These are phyloP conservation scores for Ganoderma resinaceum DNA, from an alignment of 1,284 basidiomycete genomes.

Conservation along the genomic window DNA sequence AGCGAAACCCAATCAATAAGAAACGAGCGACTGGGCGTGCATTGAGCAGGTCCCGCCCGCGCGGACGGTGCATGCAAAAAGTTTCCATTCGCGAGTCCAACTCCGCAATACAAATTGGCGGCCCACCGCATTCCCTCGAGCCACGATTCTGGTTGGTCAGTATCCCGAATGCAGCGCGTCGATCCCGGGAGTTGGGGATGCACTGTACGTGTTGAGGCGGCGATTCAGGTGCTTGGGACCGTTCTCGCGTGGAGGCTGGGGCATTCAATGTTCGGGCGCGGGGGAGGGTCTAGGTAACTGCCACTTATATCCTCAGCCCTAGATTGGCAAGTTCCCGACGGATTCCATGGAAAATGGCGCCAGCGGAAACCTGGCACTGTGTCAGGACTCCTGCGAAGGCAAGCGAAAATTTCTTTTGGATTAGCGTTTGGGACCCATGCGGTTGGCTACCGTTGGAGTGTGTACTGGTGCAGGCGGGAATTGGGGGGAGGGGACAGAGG, in stretches of 20 bases:
- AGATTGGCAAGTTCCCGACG: slow-evolving; percentile 1
- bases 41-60: slow-evolving; percentile 2
- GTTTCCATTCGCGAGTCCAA: background rate
- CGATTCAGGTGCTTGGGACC: slow-evolving; percentile 3
- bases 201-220: background rate
- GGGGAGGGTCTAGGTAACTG: background rate
- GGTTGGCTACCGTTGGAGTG: background rate
- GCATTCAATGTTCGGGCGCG: background rate
- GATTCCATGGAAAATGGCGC: slow-evolving; percentile 5
- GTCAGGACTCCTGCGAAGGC: background rate
- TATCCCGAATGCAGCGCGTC: background rate
- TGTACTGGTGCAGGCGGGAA: background rate
- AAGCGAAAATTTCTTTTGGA: slow-evolving; percentile 8
- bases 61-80: background rate
- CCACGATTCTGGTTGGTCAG: background rate
- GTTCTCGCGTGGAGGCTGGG: background rate
- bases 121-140: background rate
- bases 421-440: slow-evolving; percentile 13
- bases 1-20: background rate
- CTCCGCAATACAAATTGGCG: slow-evolving; percentile 5
- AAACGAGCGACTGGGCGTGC: background rate
- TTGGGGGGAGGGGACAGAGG: background rate
- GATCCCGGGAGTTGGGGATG: background rate
- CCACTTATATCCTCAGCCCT: background rate
- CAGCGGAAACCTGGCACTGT: background rate